A percentile compares a stretch with the other conserved stretches of the same genome.
Evolutionary conservation across 441 rosid genomes (phyloP).

Genomic region (Populus hybrid): DNA sequence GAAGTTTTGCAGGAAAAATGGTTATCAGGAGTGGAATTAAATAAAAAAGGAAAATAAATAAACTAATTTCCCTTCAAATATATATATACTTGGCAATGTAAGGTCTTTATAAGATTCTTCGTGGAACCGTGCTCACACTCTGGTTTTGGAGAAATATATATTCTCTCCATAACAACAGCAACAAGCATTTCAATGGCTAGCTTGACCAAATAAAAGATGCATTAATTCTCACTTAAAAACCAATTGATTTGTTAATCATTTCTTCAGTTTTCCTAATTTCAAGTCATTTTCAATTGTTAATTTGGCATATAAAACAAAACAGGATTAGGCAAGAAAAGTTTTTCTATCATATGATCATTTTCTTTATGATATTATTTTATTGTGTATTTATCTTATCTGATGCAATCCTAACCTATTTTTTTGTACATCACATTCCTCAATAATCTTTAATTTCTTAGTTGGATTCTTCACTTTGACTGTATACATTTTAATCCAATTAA

Average conservation of each 20-base stretch:
- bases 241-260: neutral
- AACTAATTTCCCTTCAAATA: too few relatives aligned
- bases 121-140: neutral
- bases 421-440: too few relatives aligned
- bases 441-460: too few relatives aligned
- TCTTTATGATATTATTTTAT: too few relatives aligned
- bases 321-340: too few relatives aligned
- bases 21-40: neutral
- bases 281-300: too few relatives aligned
- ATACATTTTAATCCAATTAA: neutral
- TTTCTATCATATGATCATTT: too few relatives aligned
- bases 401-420: neutral
- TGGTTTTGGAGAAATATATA: neutral
- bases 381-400: too few relatives aligned
- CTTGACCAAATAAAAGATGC: neutral
- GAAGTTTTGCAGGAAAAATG: neutral
- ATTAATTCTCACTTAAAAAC: neutral
- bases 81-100: too few relatives aligned
- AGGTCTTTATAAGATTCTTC: neutral
- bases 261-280: neutral
- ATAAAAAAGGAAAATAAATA: neutral
- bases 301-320: neutral
- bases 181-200: neutral
- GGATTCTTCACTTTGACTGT: neutral
- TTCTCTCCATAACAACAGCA: neutral